phyloP scores from a whole-genome alignment of 2,329 filamentous ascomycete species.

The Helotiales sp. region DNA sequence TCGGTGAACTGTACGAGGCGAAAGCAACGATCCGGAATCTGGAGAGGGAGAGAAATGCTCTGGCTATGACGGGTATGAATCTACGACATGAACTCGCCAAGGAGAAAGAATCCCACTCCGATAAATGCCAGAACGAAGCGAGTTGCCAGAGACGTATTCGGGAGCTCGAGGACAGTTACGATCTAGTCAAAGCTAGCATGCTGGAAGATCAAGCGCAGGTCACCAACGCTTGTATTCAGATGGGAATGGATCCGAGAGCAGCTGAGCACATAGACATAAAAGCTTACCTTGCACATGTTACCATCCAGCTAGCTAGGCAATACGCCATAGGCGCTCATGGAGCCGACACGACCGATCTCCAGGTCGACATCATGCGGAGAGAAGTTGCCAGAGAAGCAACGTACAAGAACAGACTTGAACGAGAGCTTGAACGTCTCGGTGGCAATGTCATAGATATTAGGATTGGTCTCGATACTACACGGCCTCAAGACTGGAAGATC shows the following conservation, averaged over 20 bases:
- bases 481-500: constrained; percentile 7
- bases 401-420: constrained; percentile 17
- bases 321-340: constrained; percentile 11
- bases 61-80: background rate
- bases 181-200: background rate
- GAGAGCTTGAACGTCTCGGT: constrained; percentile 15
- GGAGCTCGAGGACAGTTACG: constrained; percentile 3
- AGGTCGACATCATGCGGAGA: constrained; percentile 3
- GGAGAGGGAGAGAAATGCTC: background rate
- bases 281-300: constrained; percentile 4
- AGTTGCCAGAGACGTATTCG: constrained; percentile 18
- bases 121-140: constrained; percentile 17
- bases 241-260: constrained; percentile 1
- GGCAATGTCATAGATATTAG: constrained; percentile 16
- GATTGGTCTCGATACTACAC: constrained; percentile 14
- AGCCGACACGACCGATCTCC: background rate
- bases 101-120: constrained; percentile 11
- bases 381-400: background rate
- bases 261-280: constrained; percentile 7
- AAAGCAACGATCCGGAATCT: background rate
- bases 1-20: background rate
- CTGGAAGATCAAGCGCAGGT: constrained; percentile 13
- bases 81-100: constrained; percentile 15
- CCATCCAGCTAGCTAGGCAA: background rate
- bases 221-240: constrained; percentile 4